A percentile compares a stretch with the other conserved stretches of the same genome.
Evolutionary conservation across 164 flowering plant species (phyloP).

Genomic region (Magnolia kwangsiensis): DNA sequence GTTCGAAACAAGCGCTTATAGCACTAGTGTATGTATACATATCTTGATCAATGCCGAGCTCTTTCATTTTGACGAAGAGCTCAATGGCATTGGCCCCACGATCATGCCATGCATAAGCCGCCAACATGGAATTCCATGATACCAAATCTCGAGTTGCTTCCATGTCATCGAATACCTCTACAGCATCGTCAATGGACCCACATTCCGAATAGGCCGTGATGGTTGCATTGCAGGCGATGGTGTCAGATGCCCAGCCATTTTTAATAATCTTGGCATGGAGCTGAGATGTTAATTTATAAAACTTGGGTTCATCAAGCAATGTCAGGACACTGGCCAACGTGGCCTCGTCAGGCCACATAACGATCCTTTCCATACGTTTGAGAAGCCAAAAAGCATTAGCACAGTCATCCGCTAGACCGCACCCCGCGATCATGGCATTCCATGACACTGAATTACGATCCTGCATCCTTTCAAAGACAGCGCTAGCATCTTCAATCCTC

Average conservation of each 20-base stretch:
- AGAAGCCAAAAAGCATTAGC: slow-evolving; percentile 44
- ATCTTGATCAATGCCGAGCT: slow-evolving; percentile 53
- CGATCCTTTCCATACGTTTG: slow-evolving; percentile 53
- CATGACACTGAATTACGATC: slow-evolving; percentile 61
- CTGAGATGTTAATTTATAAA: slow-evolving; percentile 36
- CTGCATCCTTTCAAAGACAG: slow-evolving; percentile 42
- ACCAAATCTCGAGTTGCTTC: slow-evolving; percentile 49
- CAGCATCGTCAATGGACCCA: slow-evolving; percentile 53
- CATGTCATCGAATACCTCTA: slow-evolving; percentile 41
- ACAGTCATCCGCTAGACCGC: slow-evolving; percentile 36
- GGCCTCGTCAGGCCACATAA: slow-evolving; percentile 54
- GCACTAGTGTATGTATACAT: slow-evolving; percentile 65
- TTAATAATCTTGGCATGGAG: slow-evolving; percentile 60
- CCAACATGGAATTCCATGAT: slow-evolving; percentile 83
- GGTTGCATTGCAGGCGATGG: slow-evolving; percentile 53
- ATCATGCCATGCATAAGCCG: slow-evolving; percentile 50
- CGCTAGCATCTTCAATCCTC: slow-evolving; percentile 51
- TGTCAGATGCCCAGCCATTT: slow-evolving; percentile 36
- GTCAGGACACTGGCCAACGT: slow-evolving; percentile 69
- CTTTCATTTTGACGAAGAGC: slow-evolving; percentile 53
- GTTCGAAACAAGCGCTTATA: slow-evolving; percentile 59
- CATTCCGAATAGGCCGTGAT: slow-evolving; percentile 72
- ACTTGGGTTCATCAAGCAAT: slow-evolving; percentile 42
- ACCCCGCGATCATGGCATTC: slow-evolving; percentile 71
- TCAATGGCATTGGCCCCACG: slow-evolving; percentile 34